Evolutionary conservation across 2,329 filamentous ascomycete species (phyloP).

Genomic region (Ascochyta koolunga): DNA sequence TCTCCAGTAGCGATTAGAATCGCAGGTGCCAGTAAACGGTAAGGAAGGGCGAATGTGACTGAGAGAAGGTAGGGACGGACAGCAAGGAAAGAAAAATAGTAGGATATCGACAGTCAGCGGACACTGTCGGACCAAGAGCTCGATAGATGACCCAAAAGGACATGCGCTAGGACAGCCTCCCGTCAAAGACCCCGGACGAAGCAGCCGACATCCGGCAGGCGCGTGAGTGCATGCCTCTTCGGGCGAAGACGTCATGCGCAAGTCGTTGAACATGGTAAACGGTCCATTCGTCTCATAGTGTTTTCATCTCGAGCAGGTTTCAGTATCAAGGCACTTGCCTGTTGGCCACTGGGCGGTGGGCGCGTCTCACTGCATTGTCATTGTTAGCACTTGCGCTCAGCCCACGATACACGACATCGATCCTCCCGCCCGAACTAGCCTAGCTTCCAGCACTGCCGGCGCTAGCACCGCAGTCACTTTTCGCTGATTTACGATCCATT

Average conservation of each 20-base stretch:
- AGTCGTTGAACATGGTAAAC: not conserved
- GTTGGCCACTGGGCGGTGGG: not conserved
- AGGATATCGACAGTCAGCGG: constrained; percentile 7
- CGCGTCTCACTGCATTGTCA: not conserved
- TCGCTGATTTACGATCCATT: constrained; percentile 1
- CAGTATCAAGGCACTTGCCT: not conserved
- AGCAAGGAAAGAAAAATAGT: not conserved
- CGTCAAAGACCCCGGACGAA: constrained; percentile 1
- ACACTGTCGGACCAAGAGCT: constrained; percentile 11
- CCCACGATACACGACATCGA: constrained; percentile 9
- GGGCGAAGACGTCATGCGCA: not conserved
- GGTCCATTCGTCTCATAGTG: too few species aligned
- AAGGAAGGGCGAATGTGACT: too few species aligned
- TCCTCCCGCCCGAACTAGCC: not conserved
- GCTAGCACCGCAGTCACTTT: not conserved
- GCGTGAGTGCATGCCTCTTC: constrained; percentile 6
- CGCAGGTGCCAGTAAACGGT: not conserved
- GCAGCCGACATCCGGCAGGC: constrained; percentile 13
- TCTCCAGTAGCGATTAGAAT: not conserved
- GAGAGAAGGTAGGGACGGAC: not conserved
- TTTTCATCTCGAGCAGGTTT: constrained; percentile 8
- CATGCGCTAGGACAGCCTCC: not conserved
- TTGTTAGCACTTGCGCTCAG: not conserved
- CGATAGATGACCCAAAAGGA: constrained; percentile 1
- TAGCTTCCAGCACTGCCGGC: constrained; percentile 14